Percentiles rank a stretch among this genome's conserved stretches.
Evolutionary conservation across 2,329 filamentous ascomycete genomes (phyloP).

Genomic region (Cladorrhinum sp.): DNA sequence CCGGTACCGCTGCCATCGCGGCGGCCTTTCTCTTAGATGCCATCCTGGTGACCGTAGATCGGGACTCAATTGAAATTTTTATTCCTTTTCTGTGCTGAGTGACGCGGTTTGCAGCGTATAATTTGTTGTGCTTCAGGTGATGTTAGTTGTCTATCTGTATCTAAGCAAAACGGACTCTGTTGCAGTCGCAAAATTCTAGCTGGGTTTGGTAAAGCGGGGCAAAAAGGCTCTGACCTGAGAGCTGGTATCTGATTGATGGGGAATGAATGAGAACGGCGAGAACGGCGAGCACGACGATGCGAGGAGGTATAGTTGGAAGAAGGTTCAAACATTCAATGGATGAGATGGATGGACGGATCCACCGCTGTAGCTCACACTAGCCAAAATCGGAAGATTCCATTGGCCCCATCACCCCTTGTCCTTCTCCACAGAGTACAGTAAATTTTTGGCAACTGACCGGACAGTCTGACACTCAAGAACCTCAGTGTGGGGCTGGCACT

Average conservation of each 20-base stretch:
- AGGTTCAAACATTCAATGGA: too few relatives aligned
- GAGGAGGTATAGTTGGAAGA: too few relatives aligned
- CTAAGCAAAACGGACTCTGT: not conserved
- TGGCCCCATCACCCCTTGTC: too few relatives aligned
- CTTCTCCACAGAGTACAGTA: too few relatives aligned
- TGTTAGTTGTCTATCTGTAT: not conserved
- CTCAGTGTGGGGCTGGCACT: too few relatives aligned
- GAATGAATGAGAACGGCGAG: not conserved
- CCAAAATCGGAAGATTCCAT: too few relatives aligned
- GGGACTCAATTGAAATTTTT: not conserved
- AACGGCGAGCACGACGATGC: not conserved
- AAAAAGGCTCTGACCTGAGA: not conserved
- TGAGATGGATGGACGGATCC: not conserved
- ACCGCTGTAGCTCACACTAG: not conserved
- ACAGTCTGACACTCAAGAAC: too few relatives aligned
- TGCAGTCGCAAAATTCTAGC: not conserved
- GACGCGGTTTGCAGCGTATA: not conserved
- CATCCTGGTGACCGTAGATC: constrained; percentile 54
- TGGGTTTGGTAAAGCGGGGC: not conserved
- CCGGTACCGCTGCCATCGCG: constrained; percentile 65
- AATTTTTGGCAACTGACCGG: too few relatives aligned
- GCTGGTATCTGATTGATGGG: not conserved
- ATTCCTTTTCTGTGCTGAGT: not conserved
- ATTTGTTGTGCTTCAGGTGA: not conserved
- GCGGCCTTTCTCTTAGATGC: constrained; percentile 88